Evolutionary conservation across 345 rosid genomes (phyloP), one percentile per base, ranked within the genome.

Genomic region (Populus pruinosa): DNA sequence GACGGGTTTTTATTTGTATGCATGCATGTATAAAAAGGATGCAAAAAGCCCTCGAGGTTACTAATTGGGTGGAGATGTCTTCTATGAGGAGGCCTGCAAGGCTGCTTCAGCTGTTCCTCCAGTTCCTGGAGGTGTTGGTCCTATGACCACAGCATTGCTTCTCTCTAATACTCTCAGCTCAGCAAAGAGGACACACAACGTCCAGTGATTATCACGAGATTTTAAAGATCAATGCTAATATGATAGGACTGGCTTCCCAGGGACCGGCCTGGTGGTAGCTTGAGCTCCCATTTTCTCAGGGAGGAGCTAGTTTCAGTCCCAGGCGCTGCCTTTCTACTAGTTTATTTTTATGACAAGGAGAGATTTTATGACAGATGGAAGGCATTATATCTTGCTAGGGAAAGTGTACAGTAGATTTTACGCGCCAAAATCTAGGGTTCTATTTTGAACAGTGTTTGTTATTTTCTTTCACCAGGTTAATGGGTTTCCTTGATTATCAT

Each of bases 121-220:
- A 27, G 29, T 27, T 27, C 29, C 29, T 27, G 29, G 29, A 27
- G 29, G 29, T 27, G 29, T 94, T 70, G 98, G 98, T 77, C 94
- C 97, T 0, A 92, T 94, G 97, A 92, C 97, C 8, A 90, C 91
- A 76, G 97, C 94, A 33, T 89, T 94, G 97, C 98, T 94, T 74
- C 91, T 91, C 8, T 85, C 93, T 8, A 92, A 94, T 79, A 92
- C 96, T n/a, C 88, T 95, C 69, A 80, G 47, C 61, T 88, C 99
- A 0, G 94, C 98, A 13, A 90, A 91, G 89, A 89, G 96, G 79
- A 49, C 76, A 44, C 82, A 84, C 82, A 86, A 87, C 64, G 39
- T 77, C 35, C 35, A 78, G 62, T 78, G 44, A 73, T 35, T 63
- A 67, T 10, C 39, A 13, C 14, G 47, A 27, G 70, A 78, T 47